A percentile compares a stretch with the other conserved stretches of the same genome.
Conservation (phyloP, 208 protist species). For the Trypanosoma grayi region DNA sequence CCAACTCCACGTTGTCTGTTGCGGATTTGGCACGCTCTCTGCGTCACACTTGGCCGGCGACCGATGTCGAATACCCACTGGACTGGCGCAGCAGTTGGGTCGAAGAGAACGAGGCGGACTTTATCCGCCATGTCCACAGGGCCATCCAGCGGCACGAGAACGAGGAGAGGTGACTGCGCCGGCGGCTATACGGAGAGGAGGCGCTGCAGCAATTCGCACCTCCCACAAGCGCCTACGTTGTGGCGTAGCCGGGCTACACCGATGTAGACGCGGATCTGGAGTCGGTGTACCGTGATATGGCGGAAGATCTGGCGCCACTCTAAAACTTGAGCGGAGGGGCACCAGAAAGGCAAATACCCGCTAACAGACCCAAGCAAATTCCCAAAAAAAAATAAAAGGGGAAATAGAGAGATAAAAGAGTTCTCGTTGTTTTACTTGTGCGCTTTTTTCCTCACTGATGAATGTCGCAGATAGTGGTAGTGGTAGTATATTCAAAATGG, state of each 20-base stretch:
- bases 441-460: conserved; percentile 5
- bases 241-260: not conserved
- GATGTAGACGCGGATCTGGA: conserved; percentile 6
- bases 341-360: too few relatives aligned
- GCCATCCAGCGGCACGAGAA: conserved; percentile 2
- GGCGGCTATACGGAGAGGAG: conserved; percentile 4
- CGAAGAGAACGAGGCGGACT: conserved; percentile 2
- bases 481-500: conserved; percentile 73
- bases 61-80: conserved; percentile 1
- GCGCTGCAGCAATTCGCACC: not conserved
- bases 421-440: too few relatives aligned
- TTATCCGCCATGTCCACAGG: not conserved
- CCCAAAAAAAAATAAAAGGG: not conserved
- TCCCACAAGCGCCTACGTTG: conserved; percentile 5
- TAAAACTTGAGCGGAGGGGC: not conserved
- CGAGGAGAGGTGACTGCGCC: not conserved
- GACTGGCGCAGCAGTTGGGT: conserved; percentile 16
- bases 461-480: not conserved
- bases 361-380: too few relatives aligned
- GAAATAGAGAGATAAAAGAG: too few relatives aligned
- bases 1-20: not conserved
- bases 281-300: not conserved
- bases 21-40: not conserved
- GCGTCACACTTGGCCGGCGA: conserved; percentile 1
- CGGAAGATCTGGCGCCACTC: conserved; percentile 10